phyloP scores from a whole-genome alignment of 495 filamentous ascomycete genomes.

The Tuber borchii region DNA sequence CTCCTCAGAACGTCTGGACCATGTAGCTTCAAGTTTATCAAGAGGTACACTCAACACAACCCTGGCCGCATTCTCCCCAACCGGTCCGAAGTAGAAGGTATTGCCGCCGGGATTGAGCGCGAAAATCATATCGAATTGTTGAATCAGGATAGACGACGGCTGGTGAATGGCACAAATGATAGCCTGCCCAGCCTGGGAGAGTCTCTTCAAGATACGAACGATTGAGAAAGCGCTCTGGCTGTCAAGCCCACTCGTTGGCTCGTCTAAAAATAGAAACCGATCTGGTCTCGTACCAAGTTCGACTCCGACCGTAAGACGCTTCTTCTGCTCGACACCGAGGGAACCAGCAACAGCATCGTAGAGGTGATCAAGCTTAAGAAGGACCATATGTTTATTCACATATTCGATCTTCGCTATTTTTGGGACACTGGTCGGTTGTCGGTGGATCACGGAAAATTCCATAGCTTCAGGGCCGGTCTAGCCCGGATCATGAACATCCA shows the following conservation, averaged over 20 bases:
- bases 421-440: conserved; percentile 52
- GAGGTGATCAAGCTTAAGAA: conserved; percentile 54
- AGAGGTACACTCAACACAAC: too few species aligned
- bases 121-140: conserved; percentile 68
- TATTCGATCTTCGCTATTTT: conserved; percentile 57
- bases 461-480: conserved; percentile 61
- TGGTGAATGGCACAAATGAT: conserved; percentile 78
- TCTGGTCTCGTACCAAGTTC: conserved; percentile 79
- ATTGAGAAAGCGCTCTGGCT: conserved; percentile 74
- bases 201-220: conserved; percentile 71
- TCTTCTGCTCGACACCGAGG: conserved; percentile 54
- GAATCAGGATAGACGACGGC: conserved; percentile 49
- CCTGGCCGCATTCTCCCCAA: conserved; percentile 51
- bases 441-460: conserved; percentile 60
- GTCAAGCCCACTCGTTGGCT: conserved; percentile 74
- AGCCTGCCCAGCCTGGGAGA: conserved; percentile 63
- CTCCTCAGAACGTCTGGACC: too few species aligned
- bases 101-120: conserved; percentile 64
- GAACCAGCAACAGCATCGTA: conserved; percentile 47
- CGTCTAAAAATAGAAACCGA: conserved; percentile 72
- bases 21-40: too few species aligned
- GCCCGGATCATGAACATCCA: conserved; percentile 69
- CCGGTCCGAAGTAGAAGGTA: conserved; percentile 64
- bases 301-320: conserved; percentile 77
- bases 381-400: conserved; percentile 56